Conservation (phyloP, 148 eudicot genomes). For the Heliamphora exappendiculata region DNA sequence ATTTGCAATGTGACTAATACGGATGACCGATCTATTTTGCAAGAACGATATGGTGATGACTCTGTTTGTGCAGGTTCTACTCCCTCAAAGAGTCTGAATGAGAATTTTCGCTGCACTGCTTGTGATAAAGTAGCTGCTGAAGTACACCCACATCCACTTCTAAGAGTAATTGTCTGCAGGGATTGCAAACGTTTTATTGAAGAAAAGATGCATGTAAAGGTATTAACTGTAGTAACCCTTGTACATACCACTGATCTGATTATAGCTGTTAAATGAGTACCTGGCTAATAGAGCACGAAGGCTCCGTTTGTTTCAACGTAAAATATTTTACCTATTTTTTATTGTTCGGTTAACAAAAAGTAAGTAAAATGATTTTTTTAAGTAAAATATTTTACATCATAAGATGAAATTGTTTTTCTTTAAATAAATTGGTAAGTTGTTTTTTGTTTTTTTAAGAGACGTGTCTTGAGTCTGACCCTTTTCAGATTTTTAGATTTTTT, state of each 20-base stretch:
- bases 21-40: conserved; percentile 16
- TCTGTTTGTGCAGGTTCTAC: conserved; percentile 10
- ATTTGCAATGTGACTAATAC: neutral
- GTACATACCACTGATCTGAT: neutral
- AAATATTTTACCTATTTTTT: too few relatives aligned
- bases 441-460: too few relatives aligned
- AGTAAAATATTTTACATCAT: too few relatives aligned
- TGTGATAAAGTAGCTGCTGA: conserved; percentile 41
- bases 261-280: neutral
- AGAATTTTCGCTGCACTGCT: conserved; percentile 54
- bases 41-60: conserved; percentile 20
- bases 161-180: conserved; percentile 60
- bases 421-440: too few relatives aligned
- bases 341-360: too few relatives aligned
- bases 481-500: too few relatives aligned
- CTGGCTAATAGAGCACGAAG: neutral
- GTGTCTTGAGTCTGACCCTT: too few relatives aligned
- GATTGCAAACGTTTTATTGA: conserved; percentile 51
- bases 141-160: conserved; percentile 53
- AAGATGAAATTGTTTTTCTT: too few relatives aligned
- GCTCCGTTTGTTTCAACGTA: too few relatives aligned
- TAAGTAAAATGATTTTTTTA: too few relatives aligned
- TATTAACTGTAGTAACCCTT: conserved; percentile 5
- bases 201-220: conserved; percentile 42
- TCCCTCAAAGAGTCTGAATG: conserved; percentile 11